A percentile compares a stretch with the other conserved stretches of the same genome.
Evolutionary conservation across 2,329 filamentous ascomycete genomes (phyloP).

Genomic region (Cadophora gregata): DNA sequence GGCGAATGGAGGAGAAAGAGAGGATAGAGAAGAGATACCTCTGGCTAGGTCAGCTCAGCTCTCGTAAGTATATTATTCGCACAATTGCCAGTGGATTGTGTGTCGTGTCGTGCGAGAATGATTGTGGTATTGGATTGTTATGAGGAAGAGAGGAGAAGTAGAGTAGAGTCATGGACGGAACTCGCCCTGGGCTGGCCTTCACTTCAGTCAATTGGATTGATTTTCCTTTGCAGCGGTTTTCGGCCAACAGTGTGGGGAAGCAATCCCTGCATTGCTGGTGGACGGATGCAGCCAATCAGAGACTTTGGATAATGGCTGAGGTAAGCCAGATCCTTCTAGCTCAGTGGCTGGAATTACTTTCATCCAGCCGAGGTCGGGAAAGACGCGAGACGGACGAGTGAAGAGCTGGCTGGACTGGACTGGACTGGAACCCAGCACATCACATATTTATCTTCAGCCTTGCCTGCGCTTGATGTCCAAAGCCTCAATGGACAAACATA

Average conservation of each 20-base stretch:
- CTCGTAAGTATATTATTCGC: neutral
- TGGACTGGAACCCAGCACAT: neutral
- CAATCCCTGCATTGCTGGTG: neutral
- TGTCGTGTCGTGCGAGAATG: neutral
- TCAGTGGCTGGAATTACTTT: neutral
- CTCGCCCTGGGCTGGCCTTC: neutral
- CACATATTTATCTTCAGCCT: neutral
- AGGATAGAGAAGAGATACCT: constrained; percentile 18
- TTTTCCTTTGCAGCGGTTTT: constrained; percentile 20
- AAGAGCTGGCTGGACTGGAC: too few relatives aligned
- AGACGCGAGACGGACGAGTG: neutral
- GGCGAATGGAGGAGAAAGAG: constrained; percentile 15
- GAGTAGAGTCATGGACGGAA: neutral
- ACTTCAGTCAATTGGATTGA: neutral
- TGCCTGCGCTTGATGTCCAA: neutral
- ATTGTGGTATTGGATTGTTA: constrained; percentile 15
- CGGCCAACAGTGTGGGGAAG: constrained; percentile 26
- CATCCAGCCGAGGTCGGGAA: constrained; percentile 15
- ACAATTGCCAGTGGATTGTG: constrained; percentile 15
- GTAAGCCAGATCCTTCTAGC: neutral
- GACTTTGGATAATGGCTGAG: neutral
- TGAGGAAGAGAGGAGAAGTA: neutral
- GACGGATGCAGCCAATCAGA: neutral
- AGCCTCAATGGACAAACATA: neutral
- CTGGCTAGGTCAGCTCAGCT: constrained; percentile 20